Base-by-base conservation (phyloP, 2,329 filamentous ascomycete species). In the Cladosporium velox region DNA sequence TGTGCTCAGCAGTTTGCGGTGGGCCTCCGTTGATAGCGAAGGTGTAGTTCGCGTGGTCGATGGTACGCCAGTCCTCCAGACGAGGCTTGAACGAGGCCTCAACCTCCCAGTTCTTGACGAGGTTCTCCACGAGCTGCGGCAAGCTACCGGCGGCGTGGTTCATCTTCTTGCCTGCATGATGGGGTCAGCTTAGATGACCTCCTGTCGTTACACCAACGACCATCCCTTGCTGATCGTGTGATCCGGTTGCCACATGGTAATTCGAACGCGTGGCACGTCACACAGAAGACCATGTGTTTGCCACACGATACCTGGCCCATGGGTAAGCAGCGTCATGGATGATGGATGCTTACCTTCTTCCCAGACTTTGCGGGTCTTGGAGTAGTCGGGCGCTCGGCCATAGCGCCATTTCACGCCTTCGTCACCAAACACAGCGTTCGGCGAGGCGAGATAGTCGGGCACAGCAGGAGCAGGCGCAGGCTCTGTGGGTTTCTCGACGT, bases 81-180 rank as follows among this genome's bases (percentile, higher is more conserved):
- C 81, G 72, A 8, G 83, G 83, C 78, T 90, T 90, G 83, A 88
- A 90, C 0, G 86, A 89, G 0, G 88, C 88, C 75, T 90, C 88
- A 61, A 90, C 85, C 76, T 90, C 88, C 88, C 88, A 90, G 75
- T 90, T 90, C 79, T 90, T 90, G 73, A 90, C 88, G 1, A 90
- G 83, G 73, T 90, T 90, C 75, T 90, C 85, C 47, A 90, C 87
- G 4, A 90, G 82, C 59, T 83, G 78, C 15, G 85, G 83, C 2
- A 90, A 83, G 65, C 84, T 87, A 41, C 81, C 82, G 3, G 86
- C 79, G 55, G 78, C 76, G 75, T 90, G 88, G 71, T 77, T 82
- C 76, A 79, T 82, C 41, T 78, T 80, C 75, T 88, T 89, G 63
- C 85, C 87, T 90, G 72, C 30, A 12, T 4, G 3, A 47, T 57